phyloP scores from a whole-genome alignment of 164 flowering plant species.

The Vitis riparia region DNA sequence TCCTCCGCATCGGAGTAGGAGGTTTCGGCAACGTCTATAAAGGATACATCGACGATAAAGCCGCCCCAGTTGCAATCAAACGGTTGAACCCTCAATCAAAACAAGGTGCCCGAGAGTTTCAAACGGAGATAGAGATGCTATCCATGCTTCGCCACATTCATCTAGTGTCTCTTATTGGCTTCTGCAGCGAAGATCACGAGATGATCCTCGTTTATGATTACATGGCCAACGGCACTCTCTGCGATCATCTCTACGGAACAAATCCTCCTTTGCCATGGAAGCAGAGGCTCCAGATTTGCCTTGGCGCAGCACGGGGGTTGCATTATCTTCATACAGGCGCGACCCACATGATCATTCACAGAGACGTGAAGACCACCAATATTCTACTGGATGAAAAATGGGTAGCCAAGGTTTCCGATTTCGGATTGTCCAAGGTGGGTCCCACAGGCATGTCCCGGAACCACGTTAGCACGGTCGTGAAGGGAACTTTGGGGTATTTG shows the following conservation, averaged over 20 bases:
- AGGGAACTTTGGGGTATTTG: constrained; percentile 6
- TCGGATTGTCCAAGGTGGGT: background rate
- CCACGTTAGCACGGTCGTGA: background rate
- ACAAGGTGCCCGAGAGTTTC: background rate
- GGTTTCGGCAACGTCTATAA: background rate
- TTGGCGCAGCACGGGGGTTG: constrained; percentile 4
- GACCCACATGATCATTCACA: background rate
- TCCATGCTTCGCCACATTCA: too few species aligned
- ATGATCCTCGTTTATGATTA: too few species aligned
- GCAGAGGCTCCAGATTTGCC: too few species aligned
- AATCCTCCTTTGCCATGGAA: background rate
- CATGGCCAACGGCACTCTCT: background rate
- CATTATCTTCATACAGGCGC: constrained; percentile 2
- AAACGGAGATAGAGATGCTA: too few species aligned
- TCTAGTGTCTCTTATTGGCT: too few species aligned
- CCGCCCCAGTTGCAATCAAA: background rate
- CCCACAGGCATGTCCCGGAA: background rate
- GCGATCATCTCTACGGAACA: background rate
- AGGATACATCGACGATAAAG: background rate
- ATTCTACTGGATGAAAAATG: too few species aligned
- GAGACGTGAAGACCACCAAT: constrained; percentile 3
- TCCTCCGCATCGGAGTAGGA: background rate
- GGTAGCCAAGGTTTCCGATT: too few species aligned
- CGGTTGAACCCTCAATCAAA: background rate
- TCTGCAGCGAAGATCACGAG: too few species aligned